Base-by-base conservation (phyloP, 2,329 filamentous ascomycete genomes). In the Diaporthe citriasiana region DNA sequence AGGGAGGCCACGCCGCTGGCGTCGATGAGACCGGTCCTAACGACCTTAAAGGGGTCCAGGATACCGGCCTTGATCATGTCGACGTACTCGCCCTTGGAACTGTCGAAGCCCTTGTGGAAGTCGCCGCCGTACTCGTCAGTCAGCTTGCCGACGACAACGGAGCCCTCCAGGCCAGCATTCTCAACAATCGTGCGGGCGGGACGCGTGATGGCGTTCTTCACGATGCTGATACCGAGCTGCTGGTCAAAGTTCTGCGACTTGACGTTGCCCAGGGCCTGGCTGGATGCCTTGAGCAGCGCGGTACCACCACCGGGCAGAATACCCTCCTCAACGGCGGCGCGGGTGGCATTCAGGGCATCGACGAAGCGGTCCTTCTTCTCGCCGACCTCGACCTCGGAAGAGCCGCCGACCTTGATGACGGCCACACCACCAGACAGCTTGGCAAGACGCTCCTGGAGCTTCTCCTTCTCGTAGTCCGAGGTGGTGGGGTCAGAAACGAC, bases 361-460 rank as follows among this genome's bases (percentile, higher is more conserved):
- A 99, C 97, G 81, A 98, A 98, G 84, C 97, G 95, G 86, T 99
- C 97, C 92, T 99, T 99, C 95, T 99, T 99, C 92, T 99, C 97
- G 79, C 95, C 93, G 73, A 99, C 97, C 90, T 99, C 97, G 78
- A 99, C 96, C 88, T 99, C 97, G 77, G 96, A 98, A 77, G 95
- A 91, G 84, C 97, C 97, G 81, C 97, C 97, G 77, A 99, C 97
- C 91, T 97, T 98, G 91, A 99, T 98, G 86, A 99, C 97, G 80
- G 97, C 97, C 80, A 99, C 97, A 90, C 97, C 97, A 78, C 97
- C 97, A 79, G 97, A 98, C 79, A 99, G 94, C 93, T 99, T 99
- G 80, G 97, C 97, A 76, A 99, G 94, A 88, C 97, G 97, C 90
- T 99, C 97, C 89, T 98, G 97, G 78, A 99, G 94, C 92, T 99